phyloP scores from a whole-genome alignment of 768 basidiomycete species.

The Trametes sanguinea region DNA sequence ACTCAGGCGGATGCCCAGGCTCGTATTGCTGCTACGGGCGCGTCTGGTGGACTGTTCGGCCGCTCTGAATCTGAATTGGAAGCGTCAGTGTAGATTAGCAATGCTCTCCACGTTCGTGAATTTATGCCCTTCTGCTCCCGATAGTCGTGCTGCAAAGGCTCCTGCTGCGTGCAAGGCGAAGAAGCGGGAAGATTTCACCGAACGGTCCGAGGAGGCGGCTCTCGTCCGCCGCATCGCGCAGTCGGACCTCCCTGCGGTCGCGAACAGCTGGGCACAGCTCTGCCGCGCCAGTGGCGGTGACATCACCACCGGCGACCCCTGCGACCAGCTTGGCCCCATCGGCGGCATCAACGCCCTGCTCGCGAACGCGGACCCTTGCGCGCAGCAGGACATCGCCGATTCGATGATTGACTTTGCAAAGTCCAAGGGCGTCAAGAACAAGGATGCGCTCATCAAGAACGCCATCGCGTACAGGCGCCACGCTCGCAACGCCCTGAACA shows the following conservation, averaged over 20 bases:
- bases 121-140: conserved; percentile 6
- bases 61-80: conserved; percentile 15
- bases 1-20: conserved; percentile 27
- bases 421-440: conserved; percentile 42
- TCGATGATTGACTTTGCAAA: conserved; percentile 54
- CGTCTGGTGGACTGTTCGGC: conserved; percentile 30
- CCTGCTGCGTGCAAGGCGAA: conserved; percentile 10
- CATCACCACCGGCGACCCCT: conserved; percentile 37
- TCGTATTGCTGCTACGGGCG: conserved; percentile 29
- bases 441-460: conserved; percentile 41
- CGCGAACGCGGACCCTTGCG: conserved; percentile 48
- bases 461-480: conserved; percentile 47
- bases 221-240: neutral
- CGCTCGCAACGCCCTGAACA: conserved; percentile 45
- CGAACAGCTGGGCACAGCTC: neutral
- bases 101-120: neutral
- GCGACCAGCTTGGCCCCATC: conserved; percentile 44
- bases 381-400: conserved; percentile 51
- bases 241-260: conserved; percentile 1
- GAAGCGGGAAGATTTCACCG: conserved; percentile 7
- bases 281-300: neutral
- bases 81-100: conserved; percentile 14
- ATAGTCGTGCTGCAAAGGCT: conserved; percentile 7
- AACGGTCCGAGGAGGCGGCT: neutral
- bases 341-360: conserved; percentile 46